A percentile compares a stretch with the other conserved stretches of the same genome.
These are phyloP conservation scores for Aureobasidium lini DNA, from an alignment of 2,329 filamentous ascomycete genomes.

Conservation along the genomic window DNA sequence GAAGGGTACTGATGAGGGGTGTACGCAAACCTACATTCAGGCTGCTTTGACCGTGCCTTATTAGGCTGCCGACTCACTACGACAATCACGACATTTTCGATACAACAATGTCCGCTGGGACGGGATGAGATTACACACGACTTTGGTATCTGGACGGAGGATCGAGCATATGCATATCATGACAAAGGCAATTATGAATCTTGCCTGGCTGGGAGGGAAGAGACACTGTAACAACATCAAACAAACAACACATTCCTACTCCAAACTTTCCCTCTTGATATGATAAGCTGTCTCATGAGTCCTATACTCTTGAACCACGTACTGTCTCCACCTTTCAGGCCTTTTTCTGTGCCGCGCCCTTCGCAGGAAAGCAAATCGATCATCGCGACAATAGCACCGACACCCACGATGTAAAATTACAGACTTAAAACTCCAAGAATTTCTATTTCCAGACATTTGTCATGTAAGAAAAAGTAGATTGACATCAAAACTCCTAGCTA, in stretches of 20 bases:
- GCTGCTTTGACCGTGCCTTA: constrained; percentile 33
- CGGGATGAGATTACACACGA: background rate
- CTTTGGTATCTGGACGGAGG: background rate
- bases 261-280: no score
- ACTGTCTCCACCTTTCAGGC: no score
- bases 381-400: no score
- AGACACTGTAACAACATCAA: background rate
- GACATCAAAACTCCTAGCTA: no score
- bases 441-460: no score
- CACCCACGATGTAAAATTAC: no score
- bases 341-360: no score
- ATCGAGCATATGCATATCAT: background rate
- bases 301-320: no score
- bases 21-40: constrained; percentile 31
- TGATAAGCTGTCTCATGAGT: no score
- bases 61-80: constrained; percentile 14
- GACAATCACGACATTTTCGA: background rate
- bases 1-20: constrained; percentile 30
- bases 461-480: no score
- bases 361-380: no score
- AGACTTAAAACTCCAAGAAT: no score
- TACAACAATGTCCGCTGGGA: background rate
- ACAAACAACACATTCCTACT: background rate
- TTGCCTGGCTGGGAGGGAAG: background rate
- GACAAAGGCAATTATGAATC: background rate